Base-by-base conservation (phyloP, 495 filamentous ascomycete genomes). In the Thozetella sp. region DNA sequence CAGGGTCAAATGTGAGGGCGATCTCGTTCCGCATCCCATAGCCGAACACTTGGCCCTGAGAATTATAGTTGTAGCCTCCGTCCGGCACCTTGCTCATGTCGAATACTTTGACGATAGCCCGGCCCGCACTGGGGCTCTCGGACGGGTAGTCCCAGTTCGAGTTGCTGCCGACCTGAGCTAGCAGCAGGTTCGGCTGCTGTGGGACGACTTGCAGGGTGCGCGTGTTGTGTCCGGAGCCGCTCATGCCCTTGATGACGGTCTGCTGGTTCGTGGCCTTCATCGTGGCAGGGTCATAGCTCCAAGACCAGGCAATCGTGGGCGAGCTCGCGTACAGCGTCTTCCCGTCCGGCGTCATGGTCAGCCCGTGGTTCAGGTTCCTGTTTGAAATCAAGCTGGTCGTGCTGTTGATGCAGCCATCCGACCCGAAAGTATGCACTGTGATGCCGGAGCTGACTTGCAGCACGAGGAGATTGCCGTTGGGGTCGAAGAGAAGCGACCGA, bases 1-100 rank as follows among this genome's bases (percentile, higher is more conserved):
- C 68, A 11, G 81, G 82, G 50, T 90, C 83, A 61, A 88, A 85
- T 1, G 72, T 81, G 2, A 91, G 66, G 3, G 86, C 88, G 37
- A 90, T 86, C 26, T 83, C 83, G 69, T 91, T 90, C 11, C 88
- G 79, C 22, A 91, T 77, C 34, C 88, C 88, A 77, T 87, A 90
- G 0, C 85, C 88, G 1, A 91, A 67, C 1, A 85, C 72, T 40
- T 72, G 64, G 3, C 88, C 88, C 54, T 81, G 73, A 2, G 68
- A 77, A 37, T 77, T 72, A 60, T 75, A 90, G 61, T 78, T 74
- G 53, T 84, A 86, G 1, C 72, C 72, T 2, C 71, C 63, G 1
- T 69, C 52, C 6, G 72, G 65, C 0, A 70, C 66, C 59, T 77
- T 77, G 58, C 64, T 77, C 20, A 88, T 48, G 62, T 86, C 82